A percentile compares a stretch with the other conserved stretches of the same genome.
These are phyloP conservation scores for Ogataea philodendri DNA, from an alignment of 805 yeast genomes.

Conservation along the genomic window DNA sequence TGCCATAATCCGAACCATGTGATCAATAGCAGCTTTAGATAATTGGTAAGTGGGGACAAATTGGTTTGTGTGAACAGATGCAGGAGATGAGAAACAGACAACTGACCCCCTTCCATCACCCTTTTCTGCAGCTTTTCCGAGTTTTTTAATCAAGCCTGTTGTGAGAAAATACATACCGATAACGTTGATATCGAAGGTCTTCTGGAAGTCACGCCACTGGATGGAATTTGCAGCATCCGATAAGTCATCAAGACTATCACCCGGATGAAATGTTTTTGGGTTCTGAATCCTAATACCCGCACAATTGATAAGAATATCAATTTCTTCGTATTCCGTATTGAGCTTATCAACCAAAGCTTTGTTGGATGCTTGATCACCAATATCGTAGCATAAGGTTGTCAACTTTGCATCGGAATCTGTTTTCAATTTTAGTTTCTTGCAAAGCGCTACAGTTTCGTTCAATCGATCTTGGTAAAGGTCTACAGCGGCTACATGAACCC, in stretches of 20 bases:
- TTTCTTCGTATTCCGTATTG: slow-evolving; percentile 19
- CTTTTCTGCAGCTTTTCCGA: slow-evolving; percentile 24
- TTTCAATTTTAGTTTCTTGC: slow-evolving; percentile 18
- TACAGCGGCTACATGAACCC: slow-evolving; percentile 23
- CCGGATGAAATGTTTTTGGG: slow-evolving; percentile 18
- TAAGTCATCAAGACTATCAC: slow-evolving; percentile 21
- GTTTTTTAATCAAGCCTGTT: slow-evolving; percentile 22
- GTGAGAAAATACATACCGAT: slow-evolving; percentile 27
- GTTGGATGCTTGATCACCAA: slow-evolving; percentile 23
- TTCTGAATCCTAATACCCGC: slow-evolving; percentile 27
- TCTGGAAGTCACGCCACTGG: slow-evolving; percentile 22
- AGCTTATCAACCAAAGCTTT: slow-evolving; percentile 18
- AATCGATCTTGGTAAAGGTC: slow-evolving; percentile 24
- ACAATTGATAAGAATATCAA: slow-evolving; percentile 25
- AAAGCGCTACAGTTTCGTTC: slow-evolving; percentile 16
- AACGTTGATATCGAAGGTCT: slow-evolving; percentile 25
- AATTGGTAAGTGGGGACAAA: slow-evolving; percentile 27
- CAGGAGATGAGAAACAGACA: slow-evolving; percentile 25
- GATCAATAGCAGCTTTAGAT: slow-evolving; percentile 23
- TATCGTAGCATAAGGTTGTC: slow-evolving; percentile 22
- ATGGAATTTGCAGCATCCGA: slow-evolving; percentile 24
- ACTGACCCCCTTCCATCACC: slow-evolving; percentile 27
- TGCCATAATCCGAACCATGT: slow-evolving; percentile 29
- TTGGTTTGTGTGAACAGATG: slow-evolving; percentile 25
- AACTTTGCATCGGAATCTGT: slow-evolving; percentile 19